These are phyloP conservation scores for Phyllosticta paracitricarpa DNA, from an alignment of 2,329 filamentous ascomycete genomes.

Conservation along the genomic window DNA sequence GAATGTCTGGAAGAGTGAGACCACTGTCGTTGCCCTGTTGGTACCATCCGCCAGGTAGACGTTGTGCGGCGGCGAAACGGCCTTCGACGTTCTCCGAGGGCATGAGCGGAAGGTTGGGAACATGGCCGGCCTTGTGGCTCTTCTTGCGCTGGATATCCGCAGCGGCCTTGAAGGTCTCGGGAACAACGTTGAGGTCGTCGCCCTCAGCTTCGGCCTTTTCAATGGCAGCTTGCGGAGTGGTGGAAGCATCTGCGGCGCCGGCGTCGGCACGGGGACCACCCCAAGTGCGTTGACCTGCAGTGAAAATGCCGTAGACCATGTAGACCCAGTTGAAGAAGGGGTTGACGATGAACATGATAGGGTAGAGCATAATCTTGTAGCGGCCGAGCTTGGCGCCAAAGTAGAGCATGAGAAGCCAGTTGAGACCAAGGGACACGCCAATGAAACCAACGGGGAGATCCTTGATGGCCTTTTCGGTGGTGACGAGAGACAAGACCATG, in stretches of 20 bases:
- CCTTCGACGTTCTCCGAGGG: slow-evolving; percentile 69
- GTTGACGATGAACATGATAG: slow-evolving; percentile 88
- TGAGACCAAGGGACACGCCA: slow-evolving; percentile 80
- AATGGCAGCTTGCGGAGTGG: slow-evolving; percentile 72
- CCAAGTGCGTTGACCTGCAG: slow-evolving; percentile 89
- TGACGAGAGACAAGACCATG: slow-evolving; percentile 76
- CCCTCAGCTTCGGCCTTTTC: slow-evolving; percentile 68
- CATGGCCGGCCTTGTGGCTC: slow-evolving; percentile 30
- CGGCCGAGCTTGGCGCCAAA: slow-evolving; percentile 79
- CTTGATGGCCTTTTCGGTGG: slow-evolving; percentile 66
- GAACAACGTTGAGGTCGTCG: slow-evolving; percentile 82
- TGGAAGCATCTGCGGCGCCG: slow-evolving; percentile 63
- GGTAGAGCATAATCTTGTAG: slow-evolving; percentile 92
- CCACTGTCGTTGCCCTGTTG: slow-evolving; percentile 59
- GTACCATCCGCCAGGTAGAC: slow-evolving; percentile 59
- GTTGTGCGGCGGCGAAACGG: slow-evolving; percentile 63
- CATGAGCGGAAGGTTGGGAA: slow-evolving; percentile 51
- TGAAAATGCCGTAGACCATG: slow-evolving; percentile 95
- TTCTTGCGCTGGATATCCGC: slow-evolving; percentile 37
- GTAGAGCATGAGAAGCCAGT: slow-evolving; percentile 94
- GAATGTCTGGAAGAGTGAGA: slow-evolving; percentile 43
- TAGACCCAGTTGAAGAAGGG: slow-evolving; percentile 98
- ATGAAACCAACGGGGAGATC: slow-evolving; percentile 90
- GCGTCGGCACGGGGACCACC: slow-evolving; percentile 88
- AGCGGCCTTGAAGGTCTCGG: slow-evolving; percentile 64